These are phyloP conservation scores for Magnusiomyces clavatus DNA, from an alignment of 1,139 yeast species.

Conservation along the genomic window DNA sequence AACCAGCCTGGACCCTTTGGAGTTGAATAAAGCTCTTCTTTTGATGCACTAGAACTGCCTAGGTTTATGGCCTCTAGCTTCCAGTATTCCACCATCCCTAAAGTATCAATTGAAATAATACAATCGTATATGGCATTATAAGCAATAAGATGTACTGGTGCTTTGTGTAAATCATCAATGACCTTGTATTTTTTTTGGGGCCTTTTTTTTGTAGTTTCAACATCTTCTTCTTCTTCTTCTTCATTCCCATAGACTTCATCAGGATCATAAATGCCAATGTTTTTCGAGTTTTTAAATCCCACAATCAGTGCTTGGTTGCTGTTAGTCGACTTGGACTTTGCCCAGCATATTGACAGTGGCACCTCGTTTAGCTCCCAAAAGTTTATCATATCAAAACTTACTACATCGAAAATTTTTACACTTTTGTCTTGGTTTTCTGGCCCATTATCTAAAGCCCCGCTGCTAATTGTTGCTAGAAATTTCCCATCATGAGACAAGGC, in stretches of 20 bases:
- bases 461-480: constrained; percentile 27
- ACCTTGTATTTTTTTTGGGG: constrained; percentile 10
- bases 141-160: constrained; percentile 27
- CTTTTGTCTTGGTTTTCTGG: constrained; percentile 20
- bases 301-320: constrained; percentile 15
- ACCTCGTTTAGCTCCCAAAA: constrained; percentile 23
- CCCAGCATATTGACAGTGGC: constrained; percentile 20
- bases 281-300: constrained; percentile 24
- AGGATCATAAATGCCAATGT: constrained; percentile 27
- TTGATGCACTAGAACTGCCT: not conserved
- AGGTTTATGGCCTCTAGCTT: constrained; percentile 19
- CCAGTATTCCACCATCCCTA: constrained; percentile 45
- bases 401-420: constrained; percentile 38
- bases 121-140: constrained; percentile 32
- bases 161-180: constrained; percentile 29
- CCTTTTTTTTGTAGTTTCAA: no score
- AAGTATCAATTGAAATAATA: constrained; percentile 35
- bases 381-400: constrained; percentile 38
- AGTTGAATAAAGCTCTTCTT: not conserved
- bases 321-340: constrained; percentile 9
- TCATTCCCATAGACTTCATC: constrained; percentile 13
- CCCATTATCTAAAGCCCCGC: not conserved
- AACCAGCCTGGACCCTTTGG: constrained; percentile 20
- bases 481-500: constrained; percentile 25
- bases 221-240: no score